Percentiles rank a stretch among this genome's conserved stretches.
Evolutionary conservation across 2,329 filamentous ascomycete genomes (phyloP).

Genomic region (Colletotrichum orchidophilum): DNA sequence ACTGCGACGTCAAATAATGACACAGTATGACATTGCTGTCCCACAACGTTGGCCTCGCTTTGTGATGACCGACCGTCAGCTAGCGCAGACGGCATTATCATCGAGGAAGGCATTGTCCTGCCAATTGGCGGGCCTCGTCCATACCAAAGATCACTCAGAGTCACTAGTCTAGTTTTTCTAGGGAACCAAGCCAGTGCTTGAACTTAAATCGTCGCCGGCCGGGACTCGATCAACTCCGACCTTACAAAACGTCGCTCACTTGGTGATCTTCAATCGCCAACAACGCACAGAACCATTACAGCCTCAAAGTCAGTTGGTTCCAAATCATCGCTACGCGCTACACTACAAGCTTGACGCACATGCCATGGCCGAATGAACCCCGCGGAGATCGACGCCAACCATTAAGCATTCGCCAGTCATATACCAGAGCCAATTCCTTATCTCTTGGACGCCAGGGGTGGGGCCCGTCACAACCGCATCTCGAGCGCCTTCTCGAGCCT

Average conservation of each 20-base stretch:
- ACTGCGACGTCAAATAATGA: not conserved
- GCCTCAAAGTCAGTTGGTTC: not conserved
- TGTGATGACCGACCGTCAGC: not conserved
- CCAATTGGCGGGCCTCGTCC: conserved; percentile 14
- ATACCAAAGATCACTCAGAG: not conserved
- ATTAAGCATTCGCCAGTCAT: conserved; percentile 27
- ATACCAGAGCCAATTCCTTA: conserved; percentile 25
- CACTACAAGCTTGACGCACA: not conserved
- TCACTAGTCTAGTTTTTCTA: not conserved
- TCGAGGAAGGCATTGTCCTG: conserved; percentile 19
- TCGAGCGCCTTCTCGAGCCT: conserved; percentile 27
- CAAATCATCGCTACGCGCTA: not conserved
- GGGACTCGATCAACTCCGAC: not conserved
- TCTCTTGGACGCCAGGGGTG: conserved; percentile 34
- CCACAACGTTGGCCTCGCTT: not conserved
- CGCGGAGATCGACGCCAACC: conserved; percentile 25
- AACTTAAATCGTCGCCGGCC: conserved; percentile 5
- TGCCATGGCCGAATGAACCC: conserved; percentile 2
- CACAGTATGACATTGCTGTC: not conserved
- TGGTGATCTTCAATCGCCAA: not conserved
- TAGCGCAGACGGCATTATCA: not conserved
- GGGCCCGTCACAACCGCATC: conserved; percentile 26
- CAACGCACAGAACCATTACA: not conserved
- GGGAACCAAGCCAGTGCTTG: conserved; percentile 17
- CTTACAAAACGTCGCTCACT: not conserved